These are phyloP conservation scores for Malus hybrid DNA, from an alignment of 331 rosid genomes.

Conservation along the genomic window DNA sequence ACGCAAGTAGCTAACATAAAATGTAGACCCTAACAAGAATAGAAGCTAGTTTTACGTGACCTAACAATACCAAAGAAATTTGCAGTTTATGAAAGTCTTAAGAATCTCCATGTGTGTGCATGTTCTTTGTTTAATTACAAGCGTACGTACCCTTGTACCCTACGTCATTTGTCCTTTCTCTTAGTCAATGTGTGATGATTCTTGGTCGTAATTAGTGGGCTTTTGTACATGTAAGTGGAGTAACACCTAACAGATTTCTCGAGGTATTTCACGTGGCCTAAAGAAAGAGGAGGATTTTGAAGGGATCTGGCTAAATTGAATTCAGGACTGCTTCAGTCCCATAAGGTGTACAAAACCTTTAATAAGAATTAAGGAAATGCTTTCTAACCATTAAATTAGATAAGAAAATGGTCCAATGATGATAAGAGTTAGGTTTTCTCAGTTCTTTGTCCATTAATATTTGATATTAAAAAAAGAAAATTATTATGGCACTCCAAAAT, in stretches of 20 bases:
- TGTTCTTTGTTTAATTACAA: not conserved
- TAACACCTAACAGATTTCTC: slow-evolving; percentile 3
- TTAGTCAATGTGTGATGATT: not conserved
- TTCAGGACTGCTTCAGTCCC: not conserved
- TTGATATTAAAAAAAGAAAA: too few relatives aligned
- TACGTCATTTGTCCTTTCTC: not conserved
- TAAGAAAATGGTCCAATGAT: not conserved
- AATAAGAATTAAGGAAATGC: too few relatives aligned
- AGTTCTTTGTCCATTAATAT: too few relatives aligned
- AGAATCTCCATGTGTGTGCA: slow-evolving; percentile 8
- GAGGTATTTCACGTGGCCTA: slow-evolving; percentile 19
- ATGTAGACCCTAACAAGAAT: too few relatives aligned
- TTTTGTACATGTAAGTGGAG: slow-evolving; percentile 16
- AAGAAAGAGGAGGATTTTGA: not conserved
- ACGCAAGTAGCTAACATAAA: too few relatives aligned
- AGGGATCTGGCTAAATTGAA: not conserved
- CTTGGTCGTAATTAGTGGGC: slow-evolving; percentile 7
- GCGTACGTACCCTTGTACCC: not conserved
- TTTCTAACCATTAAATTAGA: not conserved
- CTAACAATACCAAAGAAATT: not conserved
- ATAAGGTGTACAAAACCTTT: not conserved
- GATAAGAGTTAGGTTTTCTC: not conserved
- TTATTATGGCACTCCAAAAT: too few relatives aligned
- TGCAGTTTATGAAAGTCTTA: not conserved
- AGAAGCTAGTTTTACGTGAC: not conserved